These are phyloP conservation scores for Corymbia maculata DNA, from an alignment of 345 rosid species.

Conservation along the genomic window DNA sequence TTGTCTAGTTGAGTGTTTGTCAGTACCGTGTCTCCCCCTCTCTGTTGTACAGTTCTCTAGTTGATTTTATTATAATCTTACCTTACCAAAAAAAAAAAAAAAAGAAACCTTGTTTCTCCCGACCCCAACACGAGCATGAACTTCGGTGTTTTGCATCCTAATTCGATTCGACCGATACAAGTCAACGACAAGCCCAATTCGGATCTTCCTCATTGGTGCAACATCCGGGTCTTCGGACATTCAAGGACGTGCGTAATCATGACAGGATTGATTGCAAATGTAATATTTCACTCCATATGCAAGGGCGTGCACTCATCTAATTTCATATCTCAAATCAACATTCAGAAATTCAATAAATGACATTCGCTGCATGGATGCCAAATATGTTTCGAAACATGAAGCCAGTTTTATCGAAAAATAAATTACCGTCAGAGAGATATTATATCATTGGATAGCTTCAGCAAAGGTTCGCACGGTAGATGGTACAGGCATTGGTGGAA, in stretches of 20 bases:
- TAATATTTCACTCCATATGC: neutral
- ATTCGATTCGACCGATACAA: neutral
- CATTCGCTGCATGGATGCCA: neutral
- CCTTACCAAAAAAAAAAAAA: too few relatives aligned
- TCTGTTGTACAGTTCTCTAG: too few relatives aligned
- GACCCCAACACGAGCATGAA: neutral
- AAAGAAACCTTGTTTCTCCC: neutral
- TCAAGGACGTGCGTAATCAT: neutral
- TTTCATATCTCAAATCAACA: neutral
- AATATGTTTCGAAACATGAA: neutral
- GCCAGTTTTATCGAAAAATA: neutral
- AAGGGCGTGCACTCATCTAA: neutral
- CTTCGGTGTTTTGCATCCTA: neutral
- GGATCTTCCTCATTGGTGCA: neutral
- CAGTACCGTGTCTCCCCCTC: too few relatives aligned
- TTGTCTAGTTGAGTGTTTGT: too few relatives aligned
- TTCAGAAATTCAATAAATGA: neutral
- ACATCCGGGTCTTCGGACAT: neutral
- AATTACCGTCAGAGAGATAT: neutral
- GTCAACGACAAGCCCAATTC: neutral
- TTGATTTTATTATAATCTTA: too few relatives aligned
- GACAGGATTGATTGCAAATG: neutral
- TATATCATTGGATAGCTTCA: neutral
- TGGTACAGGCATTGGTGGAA: neutral
- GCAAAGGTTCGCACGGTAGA: neutral